Evolutionary conservation across 2,329 filamentous ascomycete genomes (phyloP).

Genomic region (Colletotrichum truncatum): DNA sequence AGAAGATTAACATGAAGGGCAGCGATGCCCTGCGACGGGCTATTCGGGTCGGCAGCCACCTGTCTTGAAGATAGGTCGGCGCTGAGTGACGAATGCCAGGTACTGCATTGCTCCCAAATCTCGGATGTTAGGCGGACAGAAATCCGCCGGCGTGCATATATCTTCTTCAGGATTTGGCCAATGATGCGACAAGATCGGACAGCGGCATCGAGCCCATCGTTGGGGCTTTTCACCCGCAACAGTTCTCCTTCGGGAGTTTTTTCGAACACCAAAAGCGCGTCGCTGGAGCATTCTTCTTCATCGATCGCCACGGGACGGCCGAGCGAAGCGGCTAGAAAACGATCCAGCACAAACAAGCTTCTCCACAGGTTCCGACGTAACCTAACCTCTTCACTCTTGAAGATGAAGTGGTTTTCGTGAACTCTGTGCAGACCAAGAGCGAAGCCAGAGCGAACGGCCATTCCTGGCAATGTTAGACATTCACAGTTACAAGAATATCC

Average conservation of each 20-base stretch:
- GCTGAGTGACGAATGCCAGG: constrained; percentile 59
- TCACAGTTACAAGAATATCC: too few species aligned
- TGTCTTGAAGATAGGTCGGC: constrained; percentile 59
- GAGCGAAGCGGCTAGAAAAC: constrained; percentile 69
- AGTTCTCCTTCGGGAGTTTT: constrained; percentile 25
- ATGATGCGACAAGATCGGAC: constrained; percentile 67
- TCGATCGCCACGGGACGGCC: constrained; percentile 70
- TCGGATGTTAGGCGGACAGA: constrained; percentile 66
- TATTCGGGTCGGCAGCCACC: constrained; percentile 48
- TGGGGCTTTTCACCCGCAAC: constrained; percentile 14
- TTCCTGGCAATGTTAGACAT: constrained; percentile 51
- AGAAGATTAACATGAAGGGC: constrained; percentile 71
- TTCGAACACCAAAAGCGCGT: constrained; percentile 44
- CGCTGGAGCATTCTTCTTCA: constrained; percentile 68
- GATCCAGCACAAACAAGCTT: constrained; percentile 71
- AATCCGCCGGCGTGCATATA: constrained; percentile 69
- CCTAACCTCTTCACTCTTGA: constrained; percentile 53
- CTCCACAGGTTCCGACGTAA: constrained; percentile 69
- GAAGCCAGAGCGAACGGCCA: constrained; percentile 71
- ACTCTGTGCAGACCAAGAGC: constrained; percentile 69
- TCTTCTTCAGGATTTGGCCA: constrained; percentile 64
- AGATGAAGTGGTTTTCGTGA: constrained; percentile 64
- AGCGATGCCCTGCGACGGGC: constrained; percentile 62
- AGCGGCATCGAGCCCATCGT: constrained; percentile 59
- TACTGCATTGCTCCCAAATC: constrained; percentile 62